Evolutionary conservation across 495 filamentous ascomycete genomes (phyloP).

Genomic region (Coniosporium apollinis): DNA sequence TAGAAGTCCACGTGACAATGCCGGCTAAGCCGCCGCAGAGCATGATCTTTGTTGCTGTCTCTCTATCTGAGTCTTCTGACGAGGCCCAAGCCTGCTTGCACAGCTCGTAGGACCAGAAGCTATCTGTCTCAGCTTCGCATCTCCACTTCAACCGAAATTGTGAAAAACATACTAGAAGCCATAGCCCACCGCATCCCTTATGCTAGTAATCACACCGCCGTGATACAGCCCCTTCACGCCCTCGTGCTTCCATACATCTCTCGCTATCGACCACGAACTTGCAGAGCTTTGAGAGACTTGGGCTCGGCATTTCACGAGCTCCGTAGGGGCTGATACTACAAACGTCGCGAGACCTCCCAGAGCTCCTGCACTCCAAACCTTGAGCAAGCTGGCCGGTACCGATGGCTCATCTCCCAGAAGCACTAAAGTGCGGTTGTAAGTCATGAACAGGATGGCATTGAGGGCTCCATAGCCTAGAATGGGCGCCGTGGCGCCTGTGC

Average conservation of each 20-base stretch:
- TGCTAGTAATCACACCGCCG: conserved; percentile 60
- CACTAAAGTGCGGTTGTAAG: conserved; percentile 61
- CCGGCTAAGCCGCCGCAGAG: conserved; percentile 76
- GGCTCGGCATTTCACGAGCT: conserved; percentile 72
- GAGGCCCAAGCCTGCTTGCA: conserved; percentile 35
- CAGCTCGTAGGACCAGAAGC: conserved; percentile 76
- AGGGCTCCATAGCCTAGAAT: conserved; percentile 77
- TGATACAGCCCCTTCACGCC: conserved; percentile 58
- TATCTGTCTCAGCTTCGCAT: conserved; percentile 14
- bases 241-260: conserved; percentile 38
- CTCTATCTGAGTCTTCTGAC: conserved; percentile 23
- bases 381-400: conserved; percentile 17
- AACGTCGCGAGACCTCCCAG: conserved; percentile 66
- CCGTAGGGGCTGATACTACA: conserved; percentile 65
- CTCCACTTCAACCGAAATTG: conserved; percentile 5
- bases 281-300: conserved; percentile 36
- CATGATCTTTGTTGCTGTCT: conserved; percentile 45
- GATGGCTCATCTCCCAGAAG: conserved; percentile 30
- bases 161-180: conserved; percentile 58
- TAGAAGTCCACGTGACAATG: conserved; percentile 65
- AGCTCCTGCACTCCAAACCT: conserved; percentile 60
- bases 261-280: conserved; percentile 44
- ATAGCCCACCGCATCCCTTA: conserved; percentile 73
- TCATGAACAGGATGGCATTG: conserved; percentile 72
- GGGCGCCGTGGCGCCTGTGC: conserved; percentile 54